Percentiles rank a stretch among this genome's conserved stretches.
These are phyloP conservation scores for Orbilia oligospora DNA, from an alignment of 2,329 filamentous ascomycete genomes.

Conservation along the genomic window DNA sequence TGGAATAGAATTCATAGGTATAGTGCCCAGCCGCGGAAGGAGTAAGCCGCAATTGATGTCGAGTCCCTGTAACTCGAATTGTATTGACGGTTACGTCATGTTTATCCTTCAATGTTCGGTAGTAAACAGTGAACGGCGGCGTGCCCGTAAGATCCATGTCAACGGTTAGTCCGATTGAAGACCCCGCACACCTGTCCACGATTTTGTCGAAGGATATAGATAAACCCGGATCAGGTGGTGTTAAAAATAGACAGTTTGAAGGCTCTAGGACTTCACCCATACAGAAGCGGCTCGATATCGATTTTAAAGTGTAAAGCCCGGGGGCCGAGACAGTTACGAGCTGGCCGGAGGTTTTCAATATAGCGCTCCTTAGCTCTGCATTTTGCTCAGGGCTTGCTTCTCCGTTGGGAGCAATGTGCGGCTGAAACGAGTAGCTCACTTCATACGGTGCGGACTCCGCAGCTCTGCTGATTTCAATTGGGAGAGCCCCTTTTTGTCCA, in stretches of 20 bases:
- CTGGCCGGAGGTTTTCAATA: constrained; percentile 61
- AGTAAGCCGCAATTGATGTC: constrained; percentile 86
- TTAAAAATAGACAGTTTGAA: constrained; percentile 90
- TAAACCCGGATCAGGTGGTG: constrained; percentile 88
- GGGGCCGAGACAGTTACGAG: constrained; percentile 75
- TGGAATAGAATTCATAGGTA: constrained; percentile 84
- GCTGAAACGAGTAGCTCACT: constrained; percentile 85
- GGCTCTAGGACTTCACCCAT: constrained; percentile 91
- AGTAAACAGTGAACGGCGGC: constrained; percentile 87
- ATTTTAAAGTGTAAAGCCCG: constrained; percentile 87
- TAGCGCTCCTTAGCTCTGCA: constrained; percentile 69
- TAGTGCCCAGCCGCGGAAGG: constrained; percentile 87
- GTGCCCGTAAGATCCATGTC: constrained; percentile 92
- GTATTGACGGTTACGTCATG: constrained; percentile 72
- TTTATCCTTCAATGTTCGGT: constrained; percentile 78
- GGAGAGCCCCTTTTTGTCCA: constrained; percentile 72
- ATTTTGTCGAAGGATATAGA: constrained; percentile 83
- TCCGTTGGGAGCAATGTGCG: constrained; percentile 74
- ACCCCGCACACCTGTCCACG: constrained; percentile 94
- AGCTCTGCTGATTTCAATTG: constrained; percentile 61
- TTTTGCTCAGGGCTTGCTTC: constrained; percentile 40
- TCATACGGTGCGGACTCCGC: constrained; percentile 76
- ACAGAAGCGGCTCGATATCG: constrained; percentile 84
- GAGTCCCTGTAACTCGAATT: constrained; percentile 77
- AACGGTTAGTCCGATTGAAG: constrained; percentile 89